These are phyloP conservation scores for Apiospora pterosperma DNA, from an alignment of 2,329 filamentous ascomycete species.

Conservation along the genomic window DNA sequence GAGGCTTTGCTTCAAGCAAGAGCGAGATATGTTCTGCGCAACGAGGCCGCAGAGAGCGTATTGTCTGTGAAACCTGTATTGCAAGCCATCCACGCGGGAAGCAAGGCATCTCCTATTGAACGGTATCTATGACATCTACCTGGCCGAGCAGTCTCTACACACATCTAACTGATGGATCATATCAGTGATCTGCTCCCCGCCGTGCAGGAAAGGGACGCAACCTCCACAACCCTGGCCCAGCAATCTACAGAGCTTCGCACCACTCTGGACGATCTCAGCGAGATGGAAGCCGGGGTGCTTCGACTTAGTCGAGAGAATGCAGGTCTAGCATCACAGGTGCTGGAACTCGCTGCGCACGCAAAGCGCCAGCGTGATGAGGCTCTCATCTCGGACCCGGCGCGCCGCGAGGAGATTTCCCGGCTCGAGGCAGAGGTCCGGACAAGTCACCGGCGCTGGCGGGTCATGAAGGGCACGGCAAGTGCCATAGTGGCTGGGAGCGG, in stretches of 20 bases:
- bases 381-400: slow-evolving; percentile 47
- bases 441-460: slow-evolving; percentile 66
- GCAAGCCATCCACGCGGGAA: slow-evolving; percentile 70
- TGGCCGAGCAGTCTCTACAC: background rate
- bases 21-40: slow-evolving; percentile 66
- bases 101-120: slow-evolving; percentile 62
- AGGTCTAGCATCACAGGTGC: slow-evolving; percentile 57
- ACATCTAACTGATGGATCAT: background rate
- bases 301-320: slow-evolving; percentile 58
- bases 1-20: slow-evolving; percentile 66
- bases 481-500: slow-evolving; percentile 79
- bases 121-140: slow-evolving; percentile 46
- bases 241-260: slow-evolving; percentile 51
- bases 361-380: slow-evolving; percentile 48
- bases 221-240: slow-evolving; percentile 61
- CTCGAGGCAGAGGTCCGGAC: slow-evolving; percentile 58
- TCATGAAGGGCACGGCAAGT: slow-evolving; percentile 75
- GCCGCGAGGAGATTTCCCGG: slow-evolving; percentile 52
- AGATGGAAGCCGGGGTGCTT: slow-evolving; percentile 56
- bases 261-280: slow-evolving; percentile 49
- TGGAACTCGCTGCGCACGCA: slow-evolving; percentile 58
- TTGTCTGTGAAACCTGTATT: slow-evolving; percentile 72
- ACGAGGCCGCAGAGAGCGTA: slow-evolving; percentile 65
- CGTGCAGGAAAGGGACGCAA: slow-evolving; percentile 63
- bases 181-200: slow-evolving; percentile 58